Evolutionary conservation across 2,329 filamentous ascomycete genomes (phyloP).

Genomic region (Scedosporium dehoogii): DNA sequence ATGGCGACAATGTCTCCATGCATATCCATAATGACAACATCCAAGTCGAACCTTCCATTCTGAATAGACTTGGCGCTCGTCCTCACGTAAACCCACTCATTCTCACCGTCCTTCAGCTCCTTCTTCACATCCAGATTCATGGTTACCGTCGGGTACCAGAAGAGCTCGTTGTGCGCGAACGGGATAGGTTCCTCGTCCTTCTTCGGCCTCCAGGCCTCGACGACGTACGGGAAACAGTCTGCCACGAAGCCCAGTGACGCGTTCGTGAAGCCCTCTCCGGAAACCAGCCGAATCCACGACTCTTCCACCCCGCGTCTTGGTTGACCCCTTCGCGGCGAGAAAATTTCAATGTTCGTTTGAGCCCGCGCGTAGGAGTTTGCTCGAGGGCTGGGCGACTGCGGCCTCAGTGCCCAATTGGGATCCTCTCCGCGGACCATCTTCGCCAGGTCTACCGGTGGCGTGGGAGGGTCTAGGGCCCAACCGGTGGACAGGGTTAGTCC

Average conservation of each 20-base stretch:
- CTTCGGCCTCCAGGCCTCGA: conserved; percentile 39
- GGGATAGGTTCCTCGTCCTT: conserved; percentile 20
- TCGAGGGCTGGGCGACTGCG: neutral
- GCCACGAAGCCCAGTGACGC: conserved; percentile 53
- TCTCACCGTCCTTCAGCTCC: conserved; percentile 53
- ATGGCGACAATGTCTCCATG: conserved; percentile 20
- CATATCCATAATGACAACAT: conserved; percentile 54
- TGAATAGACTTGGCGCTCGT: conserved; percentile 55
- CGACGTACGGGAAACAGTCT: conserved; percentile 59
- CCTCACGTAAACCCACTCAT: conserved; percentile 62
- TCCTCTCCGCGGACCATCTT: conserved; percentile 16
- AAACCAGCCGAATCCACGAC: conserved; percentile 56
- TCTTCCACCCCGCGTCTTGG: conserved; percentile 27
- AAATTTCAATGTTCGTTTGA: neutral
- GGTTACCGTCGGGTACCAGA: conserved; percentile 69
- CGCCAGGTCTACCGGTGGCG: conserved; percentile 16
- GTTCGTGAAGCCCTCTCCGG: conserved; percentile 53
- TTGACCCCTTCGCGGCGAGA: neutral
- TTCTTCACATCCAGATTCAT: conserved; percentile 74
- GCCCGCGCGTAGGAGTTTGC: neutral
- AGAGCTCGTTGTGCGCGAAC: conserved; percentile 22
- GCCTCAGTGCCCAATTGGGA: conserved; percentile 17
- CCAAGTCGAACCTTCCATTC: conserved; percentile 66
- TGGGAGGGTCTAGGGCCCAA: conserved; percentile 13
- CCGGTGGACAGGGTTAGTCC: conserved; percentile 20